Base-by-base conservation (phyloP, 305 asterid genomes). In the Solanum chacoense region DNA sequence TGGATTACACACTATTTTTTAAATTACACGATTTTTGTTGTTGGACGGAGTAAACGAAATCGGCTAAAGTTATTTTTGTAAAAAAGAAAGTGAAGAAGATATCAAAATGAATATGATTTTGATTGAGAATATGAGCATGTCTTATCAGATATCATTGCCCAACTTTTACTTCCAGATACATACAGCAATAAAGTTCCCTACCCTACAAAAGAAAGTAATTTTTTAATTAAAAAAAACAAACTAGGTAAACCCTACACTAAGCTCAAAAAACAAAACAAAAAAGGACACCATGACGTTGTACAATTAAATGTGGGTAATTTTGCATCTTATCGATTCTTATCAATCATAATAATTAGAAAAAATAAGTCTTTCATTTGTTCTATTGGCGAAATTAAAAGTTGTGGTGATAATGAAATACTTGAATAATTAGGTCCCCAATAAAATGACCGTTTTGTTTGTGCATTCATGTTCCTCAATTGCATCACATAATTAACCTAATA, bases 61-160 rank as follows among this genome's bases (percentile, higher is more conserved):
- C 42, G 40, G 86, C 72, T 4, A 45, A 45, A 45, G 86, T 67
- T 24, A 26, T 69, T 65, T 40, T 24, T 24, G 32, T 38, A 1
- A 7, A 55, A 55, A 1, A 50, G 22, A 50, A 81, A 45, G 40
- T 14, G 38, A 83, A 83, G 18, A 83, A 81, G 18, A 81, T 20
- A 45, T 83, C 72, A 4, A 83, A 45, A 83, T 50, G 86, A 29
- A 31, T 11, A 45, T 83, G 72, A 45, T 83, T 83, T 83, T 83
- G 86, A 83, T 83, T 83, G 86, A 83, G 40, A 83, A 45, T 83
- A 45, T 50, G 72, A 83, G 86, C 86, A 45, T 11, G 86, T 83
- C 86, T 50, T 29, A 50, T 83, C 86, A 50, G 18, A 83, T 83
- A 83, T 83, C 86, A 83, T 83, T 83, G 20, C 72, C 72, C 28